phyloP scores from a whole-genome alignment of 2,329 filamentous ascomycete species.

The Trichothecium sympodiale region DNA sequence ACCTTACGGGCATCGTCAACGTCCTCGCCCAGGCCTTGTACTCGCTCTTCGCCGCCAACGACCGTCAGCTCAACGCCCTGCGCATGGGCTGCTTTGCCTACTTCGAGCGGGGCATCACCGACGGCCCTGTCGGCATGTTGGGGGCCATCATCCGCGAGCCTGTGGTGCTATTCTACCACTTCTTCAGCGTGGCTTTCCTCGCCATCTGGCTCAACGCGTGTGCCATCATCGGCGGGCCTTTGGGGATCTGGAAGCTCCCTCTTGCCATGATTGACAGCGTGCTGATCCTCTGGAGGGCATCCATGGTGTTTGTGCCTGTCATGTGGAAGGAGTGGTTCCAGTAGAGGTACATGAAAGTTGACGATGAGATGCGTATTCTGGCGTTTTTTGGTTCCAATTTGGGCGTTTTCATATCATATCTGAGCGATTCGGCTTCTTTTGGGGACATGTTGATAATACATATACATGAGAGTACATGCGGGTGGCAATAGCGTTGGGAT shows the following conservation, averaged over 20 bases:
- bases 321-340: constrained; percentile 53
- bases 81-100: constrained; percentile 89
- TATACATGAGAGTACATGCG: too few relatives aligned
- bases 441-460: too few relatives aligned
- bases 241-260: constrained; percentile 37
- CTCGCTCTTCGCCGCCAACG: constrained; percentile 77
- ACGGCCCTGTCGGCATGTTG: constrained; percentile 71
- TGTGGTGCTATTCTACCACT: constrained; percentile 74
- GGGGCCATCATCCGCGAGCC: constrained; percentile 73
- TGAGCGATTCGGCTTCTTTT: too few relatives aligned
- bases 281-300: constrained; percentile 69
- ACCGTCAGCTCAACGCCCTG: constrained; percentile 64
- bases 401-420: too few relatives aligned
- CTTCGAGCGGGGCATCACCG: constrained; percentile 66
- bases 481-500: too few relatives aligned
- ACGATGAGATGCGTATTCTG: background rate
- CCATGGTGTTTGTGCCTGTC: constrained; percentile 72
- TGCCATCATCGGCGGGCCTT: constrained; percentile 22
- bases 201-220: constrained; percentile 58
- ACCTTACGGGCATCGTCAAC: constrained; percentile 79
- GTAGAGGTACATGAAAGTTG: constrained; percentile 8
- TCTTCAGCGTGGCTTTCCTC: constrained; percentile 86
- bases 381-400: too few relatives aligned
- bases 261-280: constrained; percentile 53
- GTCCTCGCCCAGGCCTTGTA: constrained; percentile 96